Conservation (phyloP, 2,329 filamentous ascomycete genomes). For the Zopfia rhizophila region DNA sequence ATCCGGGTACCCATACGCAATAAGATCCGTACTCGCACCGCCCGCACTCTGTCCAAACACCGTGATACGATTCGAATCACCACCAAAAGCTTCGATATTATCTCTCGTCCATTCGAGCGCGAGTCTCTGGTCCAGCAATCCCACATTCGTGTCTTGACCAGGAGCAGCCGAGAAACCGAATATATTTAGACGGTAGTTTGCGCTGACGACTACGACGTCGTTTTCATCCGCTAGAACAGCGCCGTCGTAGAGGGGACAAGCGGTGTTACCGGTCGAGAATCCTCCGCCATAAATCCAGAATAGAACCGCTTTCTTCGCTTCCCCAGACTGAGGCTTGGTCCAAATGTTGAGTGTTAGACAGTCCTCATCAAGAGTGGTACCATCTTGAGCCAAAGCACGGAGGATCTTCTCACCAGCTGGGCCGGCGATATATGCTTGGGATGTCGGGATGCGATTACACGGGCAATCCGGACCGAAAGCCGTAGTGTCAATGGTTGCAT, state of each 20-base stretch:
- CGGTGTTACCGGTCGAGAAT: slow-evolving; percentile 48
- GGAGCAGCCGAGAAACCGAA: slow-evolving; percentile 48
- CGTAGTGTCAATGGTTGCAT: too few relatives aligned
- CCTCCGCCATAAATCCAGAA: slow-evolving; percentile 57
- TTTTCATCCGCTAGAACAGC: slow-evolving; percentile 47
- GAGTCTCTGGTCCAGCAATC: slow-evolving; percentile 64
- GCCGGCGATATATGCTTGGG: not conserved
- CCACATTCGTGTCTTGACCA: slow-evolving; percentile 56
- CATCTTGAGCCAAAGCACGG: slow-evolving; percentile 35
- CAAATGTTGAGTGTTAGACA: slow-evolving; percentile 46
- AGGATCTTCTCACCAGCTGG: slow-evolving; percentile 6
- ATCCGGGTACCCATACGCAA: slow-evolving; percentile 57
- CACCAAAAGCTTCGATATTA: slow-evolving; percentile 64
- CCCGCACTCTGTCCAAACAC: slow-evolving; percentile 63
- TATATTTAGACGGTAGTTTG: slow-evolving; percentile 53
- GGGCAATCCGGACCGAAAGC: not conserved
- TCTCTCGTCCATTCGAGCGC: slow-evolving; percentile 64
- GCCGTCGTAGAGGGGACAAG: slow-evolving; percentile 52
- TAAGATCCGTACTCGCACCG: slow-evolving; percentile 55
- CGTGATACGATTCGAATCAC: slow-evolving; percentile 58
- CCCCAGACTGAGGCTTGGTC: slow-evolving; percentile 36
- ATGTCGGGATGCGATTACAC: slow-evolving; percentile 3
- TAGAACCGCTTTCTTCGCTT: slow-evolving; percentile 49
- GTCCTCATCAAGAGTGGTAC: slow-evolving; percentile 36
- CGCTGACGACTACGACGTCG: slow-evolving; percentile 54